Base-by-base conservation (phyloP, 192 early-diverging fungal genomes). In the Coemansia sp. region DNA sequence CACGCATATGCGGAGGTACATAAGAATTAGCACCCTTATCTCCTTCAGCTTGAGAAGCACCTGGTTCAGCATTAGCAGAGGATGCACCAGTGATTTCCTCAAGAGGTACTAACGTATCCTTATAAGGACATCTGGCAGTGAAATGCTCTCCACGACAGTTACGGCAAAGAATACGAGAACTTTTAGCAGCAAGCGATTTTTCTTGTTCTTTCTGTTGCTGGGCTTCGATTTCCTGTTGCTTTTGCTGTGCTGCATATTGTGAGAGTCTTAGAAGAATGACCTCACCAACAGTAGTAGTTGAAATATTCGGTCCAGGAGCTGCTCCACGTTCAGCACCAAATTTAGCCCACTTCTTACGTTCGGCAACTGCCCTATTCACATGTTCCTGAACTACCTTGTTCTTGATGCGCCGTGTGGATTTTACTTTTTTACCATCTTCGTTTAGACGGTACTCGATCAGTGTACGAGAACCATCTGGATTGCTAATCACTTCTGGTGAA, bases 61-160 rank as follows among this genome's bases (percentile, higher is more conserved):
- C 39, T 0, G 42, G 50, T 7, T 59, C 64, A 17, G 51, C 53
- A 25, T 29, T 63, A 6, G 51, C 63, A 7, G 27, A 27, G 3
- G 57, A 54, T 0, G 63, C 68, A 5, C 54, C 68, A 14, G 80
- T 75, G 52, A 92, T 83, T 36, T 91, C 92, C 71, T 93, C 90
- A 60, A 90, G 71, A 29, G 93, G 90, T 63, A 85, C 86, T 71
- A 94, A 83, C 3, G 93, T 92, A 75, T 97, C 94, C 87, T 98
- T 99, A 91, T 93, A 97, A 56, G 97, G 97, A 88, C 97, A 99
- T 79, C 94, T 94, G 66, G 87, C 86, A 23, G 97, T 98, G 76
- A 91, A 97, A 86, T 99, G 97, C 58, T 93, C 92, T 67, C 94
- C 93, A 68, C 95, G 94, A 85, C 97, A 99, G 66, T 91, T 90